These are phyloP conservation scores for Sphagnum magellanicum DNA, from an alignment of 228 moss, liverwort and hornwort genomes.

Conservation along the genomic window DNA sequence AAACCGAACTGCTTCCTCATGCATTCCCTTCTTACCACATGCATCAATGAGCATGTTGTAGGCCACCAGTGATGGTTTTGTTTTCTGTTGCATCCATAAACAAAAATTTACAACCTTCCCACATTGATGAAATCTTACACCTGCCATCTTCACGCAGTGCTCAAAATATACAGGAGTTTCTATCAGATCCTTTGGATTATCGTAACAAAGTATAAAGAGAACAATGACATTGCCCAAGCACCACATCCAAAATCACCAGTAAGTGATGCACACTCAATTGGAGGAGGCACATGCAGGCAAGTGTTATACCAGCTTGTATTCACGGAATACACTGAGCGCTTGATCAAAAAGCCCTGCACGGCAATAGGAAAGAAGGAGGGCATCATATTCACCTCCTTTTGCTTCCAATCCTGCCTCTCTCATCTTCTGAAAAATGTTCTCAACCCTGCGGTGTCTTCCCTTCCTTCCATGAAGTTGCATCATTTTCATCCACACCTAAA, in stretches of 20 bases:
- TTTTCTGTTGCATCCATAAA: slow-evolving; percentile 37
- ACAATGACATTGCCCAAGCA: too few species aligned
- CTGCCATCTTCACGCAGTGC: not conserved
- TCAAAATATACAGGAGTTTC: too few species aligned
- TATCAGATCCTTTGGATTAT: too few species aligned
- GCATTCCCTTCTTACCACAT: slow-evolving; percentile 74
- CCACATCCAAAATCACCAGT: too few species aligned
- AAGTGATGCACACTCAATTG: too few species aligned
- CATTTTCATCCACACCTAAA: slow-evolving; percentile 85
- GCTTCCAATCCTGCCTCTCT: slow-evolving; percentile 65
- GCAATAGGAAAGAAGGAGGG: slow-evolving; percentile 79
- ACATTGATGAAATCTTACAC: not conserved
- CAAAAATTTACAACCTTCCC: slow-evolving; percentile 3
- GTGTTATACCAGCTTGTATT: slow-evolving; percentile 74
- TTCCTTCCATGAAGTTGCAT: slow-evolving; percentile 79
- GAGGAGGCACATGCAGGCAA: not conserved
- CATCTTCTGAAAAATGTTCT: slow-evolving; percentile 78
- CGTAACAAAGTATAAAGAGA: too few species aligned
- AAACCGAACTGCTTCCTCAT: slow-evolving; percentile 74
- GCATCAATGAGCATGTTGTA: slow-evolving; percentile 88
- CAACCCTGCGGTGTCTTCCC: slow-evolving; percentile 68
- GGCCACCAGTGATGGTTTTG: slow-evolving; percentile 80
- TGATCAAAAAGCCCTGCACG: slow-evolving; percentile 80
- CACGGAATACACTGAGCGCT: slow-evolving; percentile 92
- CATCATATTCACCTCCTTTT: slow-evolving; percentile 72